phyloP scores from a whole-genome alignment of 164 flowering plant genomes.

The Tinospora cordifolia region DNA sequence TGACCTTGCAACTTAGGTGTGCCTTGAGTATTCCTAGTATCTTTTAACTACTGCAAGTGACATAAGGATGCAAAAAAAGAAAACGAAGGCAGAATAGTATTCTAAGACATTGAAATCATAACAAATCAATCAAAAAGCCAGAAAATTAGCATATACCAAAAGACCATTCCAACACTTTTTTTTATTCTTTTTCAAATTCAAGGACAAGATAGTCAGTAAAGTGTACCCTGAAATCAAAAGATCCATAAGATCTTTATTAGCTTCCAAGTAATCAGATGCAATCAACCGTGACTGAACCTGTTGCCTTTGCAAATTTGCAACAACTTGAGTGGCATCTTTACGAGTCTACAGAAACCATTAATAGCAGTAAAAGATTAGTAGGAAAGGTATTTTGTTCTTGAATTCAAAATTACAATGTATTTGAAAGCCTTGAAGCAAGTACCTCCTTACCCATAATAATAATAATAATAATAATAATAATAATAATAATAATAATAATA shows the following conservation, averaged over 20 bases:
- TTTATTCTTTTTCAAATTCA: background rate
- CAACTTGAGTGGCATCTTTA: slow-evolving; percentile 96
- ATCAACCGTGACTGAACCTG: slow-evolving; percentile 90
- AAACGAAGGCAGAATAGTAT: background rate
- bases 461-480: too few species aligned
- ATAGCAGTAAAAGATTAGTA: background rate
- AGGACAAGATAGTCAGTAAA: background rate
- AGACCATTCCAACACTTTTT: background rate
- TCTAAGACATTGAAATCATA: background rate
- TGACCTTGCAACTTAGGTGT: too few species aligned
- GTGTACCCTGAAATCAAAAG: slow-evolving; percentile 64
- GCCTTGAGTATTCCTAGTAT: too few species aligned
- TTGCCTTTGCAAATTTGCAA: slow-evolving; percentile 93
- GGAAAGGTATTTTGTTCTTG: background rate
- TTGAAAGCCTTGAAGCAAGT: too few species aligned
- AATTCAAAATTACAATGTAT: too few species aligned
- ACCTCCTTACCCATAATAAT: too few species aligned
- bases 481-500: too few species aligned
- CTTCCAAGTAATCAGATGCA: slow-evolving; percentile 93
- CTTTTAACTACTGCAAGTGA: too few species aligned
- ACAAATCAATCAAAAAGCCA: background rate
- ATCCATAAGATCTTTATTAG: slow-evolving; percentile 86
- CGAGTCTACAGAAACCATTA: slow-evolving; percentile 49
- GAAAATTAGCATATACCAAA: background rate
- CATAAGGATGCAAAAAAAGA: too few species aligned